phyloP scores from a whole-genome alignment of 371 early-diverging fungal species.

The Apophysomyces elegans region DNA sequence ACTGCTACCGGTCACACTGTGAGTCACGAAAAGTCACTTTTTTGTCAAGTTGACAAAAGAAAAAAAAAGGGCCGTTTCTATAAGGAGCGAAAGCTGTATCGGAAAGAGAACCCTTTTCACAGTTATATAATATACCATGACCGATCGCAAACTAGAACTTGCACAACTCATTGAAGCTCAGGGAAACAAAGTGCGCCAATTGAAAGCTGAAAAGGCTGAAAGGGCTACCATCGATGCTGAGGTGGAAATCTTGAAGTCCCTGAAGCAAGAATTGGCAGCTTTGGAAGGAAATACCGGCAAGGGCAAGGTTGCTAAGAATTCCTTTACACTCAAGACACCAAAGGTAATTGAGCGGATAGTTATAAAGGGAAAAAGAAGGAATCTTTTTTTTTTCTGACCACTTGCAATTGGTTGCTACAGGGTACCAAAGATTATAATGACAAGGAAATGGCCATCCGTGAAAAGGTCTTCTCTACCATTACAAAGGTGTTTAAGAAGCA shows the following conservation, averaged over 20 bases:
- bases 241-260: slow-evolving; percentile 57
- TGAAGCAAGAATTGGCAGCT: slow-evolving; percentile 64
- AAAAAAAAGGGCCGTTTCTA: no score
- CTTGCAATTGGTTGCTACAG: slow-evolving; percentile 2
- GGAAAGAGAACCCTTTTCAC: no score
- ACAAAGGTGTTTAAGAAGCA: slow-evolving; percentile 89
- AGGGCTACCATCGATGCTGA: slow-evolving; percentile 60
- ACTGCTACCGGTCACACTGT: neutral
- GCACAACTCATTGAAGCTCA: slow-evolving; percentile 63
- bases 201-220: slow-evolving; percentile 65
- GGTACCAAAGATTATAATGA: slow-evolving; percentile 97
- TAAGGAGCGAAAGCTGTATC: no score
- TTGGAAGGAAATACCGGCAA: slow-evolving; percentile 37
- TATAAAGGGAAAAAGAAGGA: neutral
- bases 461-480: slow-evolving; percentile 87
- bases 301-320: slow-evolving; percentile 34
- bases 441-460: slow-evolving; percentile 93
- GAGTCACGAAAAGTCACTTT: slow-evolving; percentile 7
- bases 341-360: slow-evolving; percentile 22
- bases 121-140: slow-evolving; percentile 19
- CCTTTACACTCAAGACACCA: slow-evolving; percentile 40
- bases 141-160: slow-evolving; percentile 49
- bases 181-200: slow-evolving; percentile 63
- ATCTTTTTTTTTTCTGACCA: no score
- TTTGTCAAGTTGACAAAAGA: neutral